These are phyloP conservation scores for Haplographium delicatum DNA, from an alignment of 495 filamentous ascomycete genomes.

Conservation along the genomic window DNA sequence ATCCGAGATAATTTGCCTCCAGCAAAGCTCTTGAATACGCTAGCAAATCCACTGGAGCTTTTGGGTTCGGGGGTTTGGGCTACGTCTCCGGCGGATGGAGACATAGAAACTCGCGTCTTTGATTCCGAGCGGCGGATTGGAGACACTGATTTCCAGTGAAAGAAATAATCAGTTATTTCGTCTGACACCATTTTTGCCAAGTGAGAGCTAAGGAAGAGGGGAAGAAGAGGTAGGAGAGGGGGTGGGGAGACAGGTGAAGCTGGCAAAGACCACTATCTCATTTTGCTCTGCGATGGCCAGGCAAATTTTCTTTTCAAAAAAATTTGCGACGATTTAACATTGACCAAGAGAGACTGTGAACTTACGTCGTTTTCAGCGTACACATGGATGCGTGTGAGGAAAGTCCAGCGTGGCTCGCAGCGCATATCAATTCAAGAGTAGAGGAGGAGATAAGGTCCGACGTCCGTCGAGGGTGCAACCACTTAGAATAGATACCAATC, in stretches of 20 bases:
- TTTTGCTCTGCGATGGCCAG: no score
- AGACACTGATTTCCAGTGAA: neutral
- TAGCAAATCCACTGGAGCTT: constrained; percentile 42
- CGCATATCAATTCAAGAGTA: constrained; percentile 9
- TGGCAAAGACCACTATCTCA: neutral
- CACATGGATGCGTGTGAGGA: constrained; percentile 6
- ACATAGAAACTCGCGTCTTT: constrained; percentile 35
- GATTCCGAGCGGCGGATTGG: constrained; percentile 2
- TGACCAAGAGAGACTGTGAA: neutral
- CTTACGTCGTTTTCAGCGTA: constrained; percentile 6
- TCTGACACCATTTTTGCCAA: constrained; percentile 1
- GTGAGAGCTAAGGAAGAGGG: neutral
- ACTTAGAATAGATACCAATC: neutral
- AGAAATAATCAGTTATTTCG: neutral
- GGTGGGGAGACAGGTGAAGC: neutral
- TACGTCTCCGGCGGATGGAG: constrained; percentile 51
- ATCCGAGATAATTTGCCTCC: constrained; percentile 35
- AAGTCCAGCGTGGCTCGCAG: constrained; percentile 5
- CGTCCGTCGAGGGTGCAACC: neutral
- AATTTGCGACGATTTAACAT: neutral
- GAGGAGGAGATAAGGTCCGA: constrained; percentile 1
- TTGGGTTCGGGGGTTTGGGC: constrained; percentile 44
- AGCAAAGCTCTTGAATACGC: constrained; percentile 51
- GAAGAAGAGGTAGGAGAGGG: neutral
- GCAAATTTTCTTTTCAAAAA: no score